Evolutionary conservation across 2,329 filamentous ascomycete genomes (phyloP), one percentile per base, ranked within the genome.

Genomic region (Stachybotrys chlorohalonatus): DNA sequence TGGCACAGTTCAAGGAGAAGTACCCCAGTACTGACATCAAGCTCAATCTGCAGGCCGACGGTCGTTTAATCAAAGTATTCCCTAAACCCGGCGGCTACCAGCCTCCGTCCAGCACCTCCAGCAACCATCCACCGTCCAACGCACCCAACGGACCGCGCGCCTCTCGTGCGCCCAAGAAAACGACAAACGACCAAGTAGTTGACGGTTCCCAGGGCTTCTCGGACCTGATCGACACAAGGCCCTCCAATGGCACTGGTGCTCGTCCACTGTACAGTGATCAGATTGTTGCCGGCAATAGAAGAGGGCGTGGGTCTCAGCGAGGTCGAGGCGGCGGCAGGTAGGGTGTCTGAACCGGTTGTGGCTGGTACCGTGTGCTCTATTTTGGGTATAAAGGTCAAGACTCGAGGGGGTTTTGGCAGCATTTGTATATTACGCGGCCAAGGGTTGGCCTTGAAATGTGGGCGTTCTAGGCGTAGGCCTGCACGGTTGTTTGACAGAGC

Each of bases 41-140:
- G 30, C 30, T 24, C 24, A 24, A 24, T 24, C 24, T 24, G 24
- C 57, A 84, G 87, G 89, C 89, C 64, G 89, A 93, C 63, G 88
- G 88, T 51, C 80, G 86, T 60, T 71, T 87, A 15, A 79, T 93
- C 54, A 82, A 87, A 66, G 86, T 93, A 46, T 91, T 87, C 67
- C 73, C 83, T 68, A 89, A 89, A 67, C 71, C 79, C 4, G 77
- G 77, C 56, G 73, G 72, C 56, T 68, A 68, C 58, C 62, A 61
- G 42, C 58, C 65, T 39, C 58, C 59, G 58, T 54, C 57, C 58
- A 54, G 64, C 60, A 50, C 68, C 58, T 58, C 67, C 58, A 31
- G 62, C 61, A 24, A 64, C 30, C 55, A 61, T 51, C 46, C 66
- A 24, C 60, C 63, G 57, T 62, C 60, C 62, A 70, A 64, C 66